Percentiles rank a stretch among this genome's conserved stretches.
These are phyloP conservation scores for Penicillium sp. DNA, from an alignment of 2,329 filamentous ascomycete species.

Conservation along the genomic window DNA sequence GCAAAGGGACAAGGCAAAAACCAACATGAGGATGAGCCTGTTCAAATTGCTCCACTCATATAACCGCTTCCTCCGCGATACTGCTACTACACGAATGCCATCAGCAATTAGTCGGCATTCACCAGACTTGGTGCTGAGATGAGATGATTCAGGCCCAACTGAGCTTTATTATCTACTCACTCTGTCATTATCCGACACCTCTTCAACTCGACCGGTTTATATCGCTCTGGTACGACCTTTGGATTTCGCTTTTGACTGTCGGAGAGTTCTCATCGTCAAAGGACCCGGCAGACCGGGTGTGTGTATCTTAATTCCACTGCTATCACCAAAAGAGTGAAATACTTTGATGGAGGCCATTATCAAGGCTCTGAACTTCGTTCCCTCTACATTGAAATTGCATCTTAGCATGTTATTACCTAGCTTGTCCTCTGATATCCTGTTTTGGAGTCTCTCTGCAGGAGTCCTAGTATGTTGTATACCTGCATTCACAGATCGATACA, in stretches of 20 bases:
- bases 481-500: slow-evolving; percentile 17
- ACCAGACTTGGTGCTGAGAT: not conserved
- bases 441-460: slow-evolving; percentile 24
- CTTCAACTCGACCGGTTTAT: not conserved
- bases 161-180: not conserved
- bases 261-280: not conserved
- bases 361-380: slow-evolving; percentile 7
- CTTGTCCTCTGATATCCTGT: slow-evolving; percentile 12
- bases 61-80: not conserved
- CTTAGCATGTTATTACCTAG: slow-evolving; percentile 15
- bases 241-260: not conserved
- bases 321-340: slow-evolving; percentile 14
- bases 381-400: not conserved
- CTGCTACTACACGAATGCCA: not conserved
- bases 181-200: not conserved
- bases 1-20: not conserved
- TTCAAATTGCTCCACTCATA: not conserved
- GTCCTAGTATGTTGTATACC: slow-evolving; percentile 28
- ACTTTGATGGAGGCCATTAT: slow-evolving; percentile 14
- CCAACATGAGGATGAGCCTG: not conserved
- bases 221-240: slow-evolving; percentile 7
- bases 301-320: not conserved
- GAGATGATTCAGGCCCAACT: not conserved
- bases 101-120: not conserved
- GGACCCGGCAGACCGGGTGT: not conserved